Base-by-base conservation (phyloP, 768 basidiomycete species). In the Phaeotremella fagi region DNA sequence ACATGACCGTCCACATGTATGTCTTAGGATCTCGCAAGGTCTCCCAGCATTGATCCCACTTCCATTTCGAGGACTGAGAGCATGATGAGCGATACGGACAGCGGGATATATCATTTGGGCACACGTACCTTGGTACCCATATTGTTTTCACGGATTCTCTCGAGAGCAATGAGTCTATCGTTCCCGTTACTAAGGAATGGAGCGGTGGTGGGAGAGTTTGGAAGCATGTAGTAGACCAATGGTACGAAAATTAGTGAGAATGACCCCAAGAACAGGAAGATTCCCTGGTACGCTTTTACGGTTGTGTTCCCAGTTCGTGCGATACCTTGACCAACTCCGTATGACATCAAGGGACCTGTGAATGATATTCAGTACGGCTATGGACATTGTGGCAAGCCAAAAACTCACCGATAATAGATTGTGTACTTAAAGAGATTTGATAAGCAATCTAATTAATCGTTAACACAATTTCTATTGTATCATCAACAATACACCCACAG, bases 81-180 rank as follows among this genome's bases (percentile, higher is more conserved):
- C n/a, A n/a, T n/a, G n/a, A n/a, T n/a, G n/a, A n/a, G n/a, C n/a
- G n/a, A n/a, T n/a, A n/a, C n/a, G n/a, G n/a, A n/a, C n/a, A n/a
- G n/a, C n/a, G n/a, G n/a, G n/a, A n/a, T n/a, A n/a, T n/a, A n/a
- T n/a, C n/a, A n/a, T n/a, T n/a, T n/a, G n/a, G n/a, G n/a, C n/a
- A n/a, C n/a, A n/a, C n/a, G n/a, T n/a, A 44, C 35, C 48, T 68
- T 68, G 44, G 66, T 70, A 54, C 68, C 71, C 18, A 66, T 70
- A 62, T 70, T 70, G 59, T 72, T 72, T 55, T 66, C 68, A 48
- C 57, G 58, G 26, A 72, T 46, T 44, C 71, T 58, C 37, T 72
- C 71, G 47, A 72, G 46, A 33, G 71, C 71, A 57, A 73, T 73
- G 18, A 68, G 43, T 25, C 68, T 28, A 54, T 73, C 67, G 51